Percentiles rank a stretch among this genome's conserved stretches.
phyloP scores from a whole-genome alignment of 208 protist species.

The Leishmania tropica region DNA sequence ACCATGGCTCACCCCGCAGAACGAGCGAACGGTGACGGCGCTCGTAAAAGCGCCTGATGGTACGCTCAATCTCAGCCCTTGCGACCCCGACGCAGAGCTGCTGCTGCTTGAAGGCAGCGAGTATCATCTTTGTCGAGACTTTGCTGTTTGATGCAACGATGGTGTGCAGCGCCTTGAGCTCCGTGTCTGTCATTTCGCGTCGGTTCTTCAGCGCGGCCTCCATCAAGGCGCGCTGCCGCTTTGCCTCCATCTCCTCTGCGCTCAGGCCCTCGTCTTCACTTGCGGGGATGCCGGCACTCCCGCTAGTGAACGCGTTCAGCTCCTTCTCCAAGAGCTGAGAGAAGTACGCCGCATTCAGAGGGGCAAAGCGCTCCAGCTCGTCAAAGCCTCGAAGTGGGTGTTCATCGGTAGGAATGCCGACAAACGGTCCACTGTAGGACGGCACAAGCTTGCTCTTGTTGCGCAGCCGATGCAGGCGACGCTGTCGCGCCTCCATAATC shows the following conservation, averaged over 20 bases:
- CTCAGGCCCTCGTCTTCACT: conserved; percentile 13
- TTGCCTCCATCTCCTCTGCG: conserved; percentile 30
- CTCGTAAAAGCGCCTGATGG: conserved; percentile 82
- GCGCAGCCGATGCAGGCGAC: conserved; percentile 69
- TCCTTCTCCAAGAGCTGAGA: conserved; percentile 47
- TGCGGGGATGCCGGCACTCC: conserved; percentile 9
- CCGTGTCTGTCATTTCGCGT: conserved; percentile 68
- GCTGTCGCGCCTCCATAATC: conserved; percentile 73
- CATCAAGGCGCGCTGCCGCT: conserved; percentile 43
- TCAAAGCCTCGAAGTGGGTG: conserved; percentile 79
- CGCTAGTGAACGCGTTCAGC: conserved; percentile 31
- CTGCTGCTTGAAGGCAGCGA: conserved; percentile 53
- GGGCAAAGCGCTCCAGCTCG: conserved; percentile 52
- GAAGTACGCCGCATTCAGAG: conserved; percentile 50
- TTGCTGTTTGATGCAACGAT: conserved; percentile 58
- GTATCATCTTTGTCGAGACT: conserved; percentile 50
- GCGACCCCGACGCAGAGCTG: conserved; percentile 71
- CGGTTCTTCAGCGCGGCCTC: conserved; percentile 66
- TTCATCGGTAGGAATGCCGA: conserved; percentile 50
- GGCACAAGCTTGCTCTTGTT: conserved; percentile 85
- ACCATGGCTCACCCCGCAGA: conserved; percentile 61
- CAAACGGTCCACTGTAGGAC: conserved; percentile 83
- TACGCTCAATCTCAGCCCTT: conserved; percentile 62
- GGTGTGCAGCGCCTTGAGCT: conserved; percentile 67
- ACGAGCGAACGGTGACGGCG: conserved; percentile 58